Evolutionary conservation across 352 stramenopile genomes (phyloP), one percentile per base, ranked within the genome.

Genomic region (Globisporangium nodosum): DNA sequence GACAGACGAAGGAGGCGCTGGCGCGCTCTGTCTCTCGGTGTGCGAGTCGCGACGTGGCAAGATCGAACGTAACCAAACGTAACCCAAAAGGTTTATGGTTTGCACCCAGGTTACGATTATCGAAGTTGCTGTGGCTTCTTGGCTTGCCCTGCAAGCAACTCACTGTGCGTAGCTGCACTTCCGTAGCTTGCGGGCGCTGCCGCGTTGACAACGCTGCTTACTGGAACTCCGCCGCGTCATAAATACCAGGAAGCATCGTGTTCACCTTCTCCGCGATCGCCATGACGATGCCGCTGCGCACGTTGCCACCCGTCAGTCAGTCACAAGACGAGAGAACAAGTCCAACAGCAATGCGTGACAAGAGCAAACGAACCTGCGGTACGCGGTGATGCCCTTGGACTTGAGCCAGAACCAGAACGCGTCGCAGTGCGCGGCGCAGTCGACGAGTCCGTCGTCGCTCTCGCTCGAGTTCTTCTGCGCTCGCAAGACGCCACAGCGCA

Each of bases 401-500:
- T 98, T 96, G 48, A 99, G 85, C 85, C 87, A 99, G 69, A 92
- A 94, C 94, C 94, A 99, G 60, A 99, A 98, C 55, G 94, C 92
- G 70, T 99, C 85, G 54, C 91, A 98, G 73, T 99, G 96, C 49
- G 96, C 89, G 33, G 93, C 74, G 58, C 83, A 97, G 57, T 97
- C 88, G 50, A 98, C 85, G 61, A 96, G 74, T 9, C 83, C 76
- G 47, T 96, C 92, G 37, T 90, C 87, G 27, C 84, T 87, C 60
- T 95, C 90, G 33, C 97, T 88, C 58, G 90, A 93, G 64, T 75
- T 90, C 51, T 65, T 67, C 81, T 90, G 35, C 60, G 54, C 2
- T 24, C 20, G 4, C 6, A 49, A 43, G 60, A 9, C n/a, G 46
- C 59, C 62, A 40, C 43, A 50, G 9, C 47, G 37, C 21, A n/a